Evolutionary conservation across 352 stramenopile species (phyloP).

Genomic region (Thalassiosira ordinaria): DNA sequence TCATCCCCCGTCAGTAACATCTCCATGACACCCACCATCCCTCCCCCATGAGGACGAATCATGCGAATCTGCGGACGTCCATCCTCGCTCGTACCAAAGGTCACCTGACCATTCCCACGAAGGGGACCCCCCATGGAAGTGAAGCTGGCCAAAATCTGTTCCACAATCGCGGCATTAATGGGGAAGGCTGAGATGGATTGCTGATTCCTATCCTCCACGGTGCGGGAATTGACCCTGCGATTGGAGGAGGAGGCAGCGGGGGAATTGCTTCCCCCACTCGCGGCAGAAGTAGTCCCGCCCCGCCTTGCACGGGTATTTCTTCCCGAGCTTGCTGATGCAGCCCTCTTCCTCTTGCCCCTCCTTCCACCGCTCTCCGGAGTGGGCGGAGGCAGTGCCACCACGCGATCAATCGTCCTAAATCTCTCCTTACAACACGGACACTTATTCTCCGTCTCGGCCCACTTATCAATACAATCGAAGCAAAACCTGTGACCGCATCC

Average conservation of each 20-base stretch:
- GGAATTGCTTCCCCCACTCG: not conserved
- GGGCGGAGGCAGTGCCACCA: slow-evolving; percentile 10
- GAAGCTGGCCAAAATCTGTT: slow-evolving; percentile 20
- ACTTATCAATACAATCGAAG: slow-evolving; percentile 60
- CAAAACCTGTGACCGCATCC: slow-evolving; percentile 50
- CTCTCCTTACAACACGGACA: slow-evolving; percentile 51
- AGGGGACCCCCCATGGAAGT: not conserved
- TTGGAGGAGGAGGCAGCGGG: not conserved
- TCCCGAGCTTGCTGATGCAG: not conserved
- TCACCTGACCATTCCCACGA: slow-evolving; percentile 6
- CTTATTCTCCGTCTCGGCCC: slow-evolving; percentile 49
- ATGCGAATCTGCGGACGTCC: slow-evolving; percentile 23
- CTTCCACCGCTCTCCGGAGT: not conserved
- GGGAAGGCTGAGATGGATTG: not conserved
- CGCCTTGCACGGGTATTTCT: slow-evolving; percentile 3
- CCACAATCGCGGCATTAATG: slow-evolving; percentile 22
- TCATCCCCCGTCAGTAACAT: slow-evolving; percentile 8
- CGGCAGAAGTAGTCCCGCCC: too few relatives aligned
- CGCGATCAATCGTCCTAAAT: slow-evolving; percentile 44
- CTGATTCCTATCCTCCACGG: slow-evolving; percentile 50
- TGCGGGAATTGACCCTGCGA: slow-evolving; percentile 39
- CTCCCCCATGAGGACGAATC: slow-evolving; percentile 6
- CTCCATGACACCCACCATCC: slow-evolving; percentile 23
- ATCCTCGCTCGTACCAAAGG: slow-evolving; percentile 12
- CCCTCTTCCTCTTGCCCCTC: slow-evolving; percentile 18